Base-by-base conservation (phyloP, 495 filamentous ascomycete genomes). In the Tuber indicum region DNA sequence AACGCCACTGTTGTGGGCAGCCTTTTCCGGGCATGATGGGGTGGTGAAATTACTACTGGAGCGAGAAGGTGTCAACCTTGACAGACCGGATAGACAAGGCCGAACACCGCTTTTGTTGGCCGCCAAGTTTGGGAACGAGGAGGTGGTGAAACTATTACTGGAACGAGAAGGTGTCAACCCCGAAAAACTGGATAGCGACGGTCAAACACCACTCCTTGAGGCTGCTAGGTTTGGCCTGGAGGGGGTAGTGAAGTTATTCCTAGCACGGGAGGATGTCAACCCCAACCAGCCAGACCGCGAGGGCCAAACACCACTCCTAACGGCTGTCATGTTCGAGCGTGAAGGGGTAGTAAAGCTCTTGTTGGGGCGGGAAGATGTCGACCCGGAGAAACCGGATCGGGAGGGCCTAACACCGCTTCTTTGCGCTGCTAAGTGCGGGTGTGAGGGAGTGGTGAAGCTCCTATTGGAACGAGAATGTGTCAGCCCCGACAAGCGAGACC, bases 131-230 rank as follows among this genome's bases (percentile, higher is more conserved):
- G 42, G 42, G 42, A 43, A 43, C 2, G 73, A 75, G 36, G 42
- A 16, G 41, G 12, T n/a, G 36, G 23, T 2, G 45, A 36, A 32
- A 12, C 45, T 74, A 36, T 76, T 85, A 43, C 21, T 81, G 17
- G 76, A 71, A 6, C 19, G 46, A 43, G 76, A 76, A 23, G 81
- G 75, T 44, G 82, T 84, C 21, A 75, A 85, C 41, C 71, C 85
- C 23, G 75, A 86, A 58, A 72, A 74, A 1, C 78, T 71, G 12
- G 85, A 87, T 80, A 75, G 79, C n/a, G 72, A 43, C 36, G 84
- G 85, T 21, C 77, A 78, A 43, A 85, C 78, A 73, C 77, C 77
- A 43, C 77, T 79, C 43, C 32, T 36, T 3, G 36, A 3, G 14
- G 75, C 77, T 39, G 84, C 83, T 46, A 7, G 0, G 42, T 44